Base-by-base conservation (phyloP, 768 basidiomycete species). In the Kwoniella dendrophila region DNA sequence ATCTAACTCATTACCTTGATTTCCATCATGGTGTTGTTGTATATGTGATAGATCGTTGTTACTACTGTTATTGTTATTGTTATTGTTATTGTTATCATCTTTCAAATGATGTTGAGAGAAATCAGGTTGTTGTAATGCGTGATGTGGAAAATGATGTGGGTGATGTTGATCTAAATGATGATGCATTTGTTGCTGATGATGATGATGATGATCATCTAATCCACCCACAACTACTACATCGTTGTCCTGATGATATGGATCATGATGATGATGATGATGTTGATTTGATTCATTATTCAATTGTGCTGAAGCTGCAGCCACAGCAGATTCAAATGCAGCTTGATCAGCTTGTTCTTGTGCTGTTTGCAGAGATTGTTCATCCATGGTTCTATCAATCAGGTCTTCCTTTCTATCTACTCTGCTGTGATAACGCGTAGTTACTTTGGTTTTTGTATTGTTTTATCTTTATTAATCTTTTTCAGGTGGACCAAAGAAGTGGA, bases 61-160 rank as follows among this genome's bases (percentile, higher is more conserved):
- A n/a, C n/a, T n/a, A n/a, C n/a, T n/a, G n/a, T n/a, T n/a, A n/a
- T n/a, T n/a, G n/a, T n/a, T n/a, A n/a, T n/a, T n/a, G n/a, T 38
- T 18, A 38, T 38, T 38, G 36, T 18, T 10, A 3, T 44, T 26
- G 20, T 30, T 40, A 47, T 56, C 58, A 11, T 55, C 57, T 33
- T 58, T 60, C 30, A 18, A 63, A 53, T 33, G 56, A 49, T 36
- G 53, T 32, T 73, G 61, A 5, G 63, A 67, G 49, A 71, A 71
- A 40, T 71, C 67, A 14, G 70, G 63, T 47, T 69, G 70, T 50
- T 71, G 69, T 16, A 71, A 54, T n/a, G 67, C 55, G 55, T 70
- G 65, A 38, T 69, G 63, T 38, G 58, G 69, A 54, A 65, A 60
- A 34, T 59, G 63, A n/a, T 55, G 38, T 24, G 50, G 45, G 27